phyloP scores from a whole-genome alignment of 2,329 filamentous ascomycete genomes.

The Alternaria infectoria region DNA sequence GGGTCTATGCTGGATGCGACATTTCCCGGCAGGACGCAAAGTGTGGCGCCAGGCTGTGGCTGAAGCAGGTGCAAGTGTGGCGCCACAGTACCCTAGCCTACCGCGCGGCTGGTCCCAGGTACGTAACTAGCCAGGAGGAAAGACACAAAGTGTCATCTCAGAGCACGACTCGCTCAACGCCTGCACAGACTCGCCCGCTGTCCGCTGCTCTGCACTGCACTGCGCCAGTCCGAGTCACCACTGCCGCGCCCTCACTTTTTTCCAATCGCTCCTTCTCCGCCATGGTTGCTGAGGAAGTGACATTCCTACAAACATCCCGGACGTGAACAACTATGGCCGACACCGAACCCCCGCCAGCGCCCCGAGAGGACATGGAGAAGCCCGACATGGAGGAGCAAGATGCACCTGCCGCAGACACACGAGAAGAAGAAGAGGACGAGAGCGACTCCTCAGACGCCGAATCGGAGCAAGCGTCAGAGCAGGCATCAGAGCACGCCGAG shows the following conservation, averaged over 20 bases:
- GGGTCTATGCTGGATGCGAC: conserved; percentile 11
- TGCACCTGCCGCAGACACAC: neutral
- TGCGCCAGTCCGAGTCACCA: conserved; percentile 7
- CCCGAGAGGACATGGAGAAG: conserved; percentile 12
- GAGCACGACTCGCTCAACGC: conserved; percentile 5
- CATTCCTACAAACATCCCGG: conserved; percentile 21
- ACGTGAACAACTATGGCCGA: conserved; percentile 44
- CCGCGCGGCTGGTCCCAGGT: conserved; percentile 21
- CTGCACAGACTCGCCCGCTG: neutral
- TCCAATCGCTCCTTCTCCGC: conserved; percentile 21
- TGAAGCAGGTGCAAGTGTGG: neutral
- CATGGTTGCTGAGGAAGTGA: conserved; percentile 31
- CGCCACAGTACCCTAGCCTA: conserved; percentile 3
- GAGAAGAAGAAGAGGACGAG: conserved; percentile 1
- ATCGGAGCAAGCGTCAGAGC: conserved; percentile 27
- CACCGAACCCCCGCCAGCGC: conserved; percentile 26
- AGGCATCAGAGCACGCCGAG: conserved; percentile 9
- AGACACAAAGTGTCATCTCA: conserved; percentile 35
- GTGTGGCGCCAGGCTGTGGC: neutral
- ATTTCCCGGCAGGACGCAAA: conserved; percentile 4
- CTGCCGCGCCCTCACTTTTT: conserved; percentile 4
- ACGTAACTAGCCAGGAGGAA: conserved; percentile 25
- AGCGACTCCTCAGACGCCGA: conserved; percentile 17
- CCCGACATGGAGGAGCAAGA: neutral
- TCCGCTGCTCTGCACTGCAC: conserved; percentile 3